Evolutionary conservation across 2,329 filamentous ascomycete genomes (phyloP).

Genomic region (Pleomassaria siparia): DNA sequence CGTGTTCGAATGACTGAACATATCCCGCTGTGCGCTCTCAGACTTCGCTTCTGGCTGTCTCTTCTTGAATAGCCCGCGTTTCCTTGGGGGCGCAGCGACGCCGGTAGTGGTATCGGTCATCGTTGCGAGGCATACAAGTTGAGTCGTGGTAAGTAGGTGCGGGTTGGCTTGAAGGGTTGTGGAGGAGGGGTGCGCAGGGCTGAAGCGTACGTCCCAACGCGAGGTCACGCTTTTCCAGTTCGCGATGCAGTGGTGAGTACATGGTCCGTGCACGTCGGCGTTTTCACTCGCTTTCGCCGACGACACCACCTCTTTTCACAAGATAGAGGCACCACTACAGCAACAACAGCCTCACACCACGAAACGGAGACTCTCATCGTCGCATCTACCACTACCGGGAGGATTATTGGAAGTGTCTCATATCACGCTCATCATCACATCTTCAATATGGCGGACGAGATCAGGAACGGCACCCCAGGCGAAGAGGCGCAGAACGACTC

Average conservation of each 20-base stretch:
- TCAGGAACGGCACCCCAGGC: conserved; percentile 57
- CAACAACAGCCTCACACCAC: not conserved
- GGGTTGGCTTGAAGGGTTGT: conserved; percentile 1
- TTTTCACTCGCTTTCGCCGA: not conserved
- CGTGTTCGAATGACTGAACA: conserved; percentile 48
- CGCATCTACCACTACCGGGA: not conserved
- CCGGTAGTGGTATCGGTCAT: conserved; percentile 29
- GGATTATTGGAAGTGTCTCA: too few species aligned
- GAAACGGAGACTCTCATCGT: not conserved
- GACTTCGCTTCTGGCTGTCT: conserved; percentile 48
- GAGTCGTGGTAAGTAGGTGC: not conserved
- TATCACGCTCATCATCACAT: not conserved
- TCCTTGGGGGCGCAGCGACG: conserved; percentile 36
- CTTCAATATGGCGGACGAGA: not conserved
- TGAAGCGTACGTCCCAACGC: conserved; percentile 28
- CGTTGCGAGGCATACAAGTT: conserved; percentile 15
- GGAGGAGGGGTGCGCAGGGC: conserved; percentile 11
- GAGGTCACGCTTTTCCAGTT: conserved; percentile 34
- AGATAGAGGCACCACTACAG: not conserved
- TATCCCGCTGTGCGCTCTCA: conserved; percentile 30
- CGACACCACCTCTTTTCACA: not conserved
- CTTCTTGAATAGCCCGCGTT: conserved; percentile 59
- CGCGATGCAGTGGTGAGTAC: conserved; percentile 8
- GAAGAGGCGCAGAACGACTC: conserved; percentile 67
- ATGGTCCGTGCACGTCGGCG: conserved; percentile 25